These are phyloP conservation scores for Mallotus nudiflorus DNA, from an alignment of 345 rosid genomes.

Conservation along the genomic window DNA sequence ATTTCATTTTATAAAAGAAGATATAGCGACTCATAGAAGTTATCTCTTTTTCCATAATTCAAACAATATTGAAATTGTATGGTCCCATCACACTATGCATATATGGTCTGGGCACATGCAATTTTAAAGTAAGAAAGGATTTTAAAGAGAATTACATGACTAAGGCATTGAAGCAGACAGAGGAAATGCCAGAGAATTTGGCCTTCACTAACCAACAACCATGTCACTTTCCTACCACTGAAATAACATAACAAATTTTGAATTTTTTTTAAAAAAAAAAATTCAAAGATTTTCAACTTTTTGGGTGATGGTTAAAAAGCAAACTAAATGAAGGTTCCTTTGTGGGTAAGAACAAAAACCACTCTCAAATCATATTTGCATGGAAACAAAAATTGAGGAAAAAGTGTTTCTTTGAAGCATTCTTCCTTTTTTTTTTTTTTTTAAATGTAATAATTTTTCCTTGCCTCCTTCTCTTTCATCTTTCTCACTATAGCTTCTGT, in stretches of 20 bases:
- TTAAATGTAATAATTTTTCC: too few relatives aligned
- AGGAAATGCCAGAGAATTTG: conserved; percentile 28
- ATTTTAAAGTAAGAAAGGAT: not conserved
- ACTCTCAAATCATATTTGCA: conserved; percentile 16
- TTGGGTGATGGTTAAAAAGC: conserved; percentile 8
- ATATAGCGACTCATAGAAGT: not conserved
- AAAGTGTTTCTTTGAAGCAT: conserved; percentile 25
- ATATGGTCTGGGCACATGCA: not conserved
- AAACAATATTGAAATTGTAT: conserved; percentile 11
- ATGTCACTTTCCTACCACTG: conserved; percentile 14
- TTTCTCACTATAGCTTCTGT: not conserved
- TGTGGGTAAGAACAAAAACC: conserved; percentile 2
- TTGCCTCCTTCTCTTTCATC: too few relatives aligned
- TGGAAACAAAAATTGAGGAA: conserved; percentile 17
- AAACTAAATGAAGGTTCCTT: conserved; percentile 20
- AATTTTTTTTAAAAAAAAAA: too few relatives aligned
- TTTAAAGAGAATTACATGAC: conserved; percentile 10
- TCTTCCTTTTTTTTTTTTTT: not conserved
- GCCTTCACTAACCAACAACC: conserved; percentile 18
- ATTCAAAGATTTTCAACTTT: not conserved
- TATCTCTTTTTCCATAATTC: conserved; percentile 1
- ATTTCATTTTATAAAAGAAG: too few relatives aligned
- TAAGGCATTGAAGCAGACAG: conserved; percentile 23
- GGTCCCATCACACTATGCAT: conserved; percentile 13
- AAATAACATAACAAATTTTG: not conserved